These are phyloP conservation scores for Pezicula carpinea DNA, from an alignment of 2,329 filamentous ascomycete genomes.

Conservation along the genomic window DNA sequence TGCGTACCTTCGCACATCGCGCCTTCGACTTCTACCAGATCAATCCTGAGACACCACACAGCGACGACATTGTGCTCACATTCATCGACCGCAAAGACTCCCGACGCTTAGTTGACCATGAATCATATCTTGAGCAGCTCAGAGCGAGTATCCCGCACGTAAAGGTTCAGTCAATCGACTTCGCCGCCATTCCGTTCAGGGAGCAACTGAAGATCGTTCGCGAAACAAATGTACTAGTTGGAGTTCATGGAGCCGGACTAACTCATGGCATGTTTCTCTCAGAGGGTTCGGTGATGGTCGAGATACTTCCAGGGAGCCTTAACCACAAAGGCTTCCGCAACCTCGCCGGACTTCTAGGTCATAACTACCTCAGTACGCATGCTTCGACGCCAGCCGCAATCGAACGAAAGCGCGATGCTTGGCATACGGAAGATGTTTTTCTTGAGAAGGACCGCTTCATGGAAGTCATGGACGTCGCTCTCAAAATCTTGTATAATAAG, in stretches of 20 bases:
- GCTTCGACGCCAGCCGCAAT: too few species aligned
- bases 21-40: constrained; percentile 6
- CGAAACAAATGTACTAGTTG: constrained; percentile 20
- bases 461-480: too few species aligned
- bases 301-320: constrained; percentile 35
- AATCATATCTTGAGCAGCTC: not conserved
- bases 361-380: constrained; percentile 34
- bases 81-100: constrained; percentile 2
- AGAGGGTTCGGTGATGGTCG: constrained; percentile 32
- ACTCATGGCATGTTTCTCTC: constrained; percentile 34
- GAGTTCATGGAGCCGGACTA: constrained; percentile 23
- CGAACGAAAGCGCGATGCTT: too few species aligned
- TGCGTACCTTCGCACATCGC: constrained; percentile 8
- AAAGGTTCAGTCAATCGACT: constrained; percentile 13
- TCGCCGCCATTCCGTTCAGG: constrained; percentile 13
- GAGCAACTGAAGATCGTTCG: constrained; percentile 20
- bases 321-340: constrained; percentile 37
- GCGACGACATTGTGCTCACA: constrained; percentile 1
- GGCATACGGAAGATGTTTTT: too few species aligned
- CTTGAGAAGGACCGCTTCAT: too few species aligned
- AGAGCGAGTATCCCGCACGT: constrained; percentile 6
- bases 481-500: too few species aligned
- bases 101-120: constrained; percentile 1
- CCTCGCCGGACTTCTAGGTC: constrained; percentile 33
- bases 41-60: constrained; percentile 4